Evolutionary conservation across 345 rosid species (phyloP), one percentile per base, ranked within the genome.

Genomic region (Alliaria petiolata): DNA sequence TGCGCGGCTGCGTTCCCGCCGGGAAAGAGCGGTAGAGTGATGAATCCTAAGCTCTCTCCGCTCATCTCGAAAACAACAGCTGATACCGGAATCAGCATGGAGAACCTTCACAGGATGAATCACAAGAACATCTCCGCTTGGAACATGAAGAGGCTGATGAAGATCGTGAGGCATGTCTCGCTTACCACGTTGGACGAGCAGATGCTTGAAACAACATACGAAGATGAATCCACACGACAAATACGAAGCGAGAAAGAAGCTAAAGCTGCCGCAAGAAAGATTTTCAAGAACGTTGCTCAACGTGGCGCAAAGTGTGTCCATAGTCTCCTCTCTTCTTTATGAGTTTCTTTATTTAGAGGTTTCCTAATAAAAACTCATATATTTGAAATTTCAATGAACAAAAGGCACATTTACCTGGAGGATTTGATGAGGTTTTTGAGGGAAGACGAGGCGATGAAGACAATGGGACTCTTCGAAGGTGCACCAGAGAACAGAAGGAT

Each of bases 131-230:
- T 95, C 7, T 95, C 98, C 0, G 99, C 99, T 15, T 95, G 99
- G 99, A 91, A 87, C 54, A 95, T 95, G 99, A 95, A 95, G 85
- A 87, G 96, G 64, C 75, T 95, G 81, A 81, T 95, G 83, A 95
- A 88, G 26, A 85, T 95, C 44, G 98, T 95, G 7, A 78, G 89
- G 65, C 75, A 83, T 3, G 99, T 90, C 8, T 75, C 90, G 0
- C 75, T 95, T 33, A 73, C 96, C 2, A 95, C 99, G 16, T 63
- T 95, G 77, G 97, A 88, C 20, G 99, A 95, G 63, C 96, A 89
- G 36, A 65, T 85, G 25, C 75, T 80, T 14, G 81, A 77, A n/a
- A 44, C 59, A 2, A 25, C 75, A 16, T 61, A 10, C 7, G 93
- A 83, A 66, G 97, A 88, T 54, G 97, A 88, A 28, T 71, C 86